Evolutionary conservation across 129 eudicot genomes (phyloP), one percentile per base, ranked within the genome.

Genomic region (Lonicera japonica): DNA sequence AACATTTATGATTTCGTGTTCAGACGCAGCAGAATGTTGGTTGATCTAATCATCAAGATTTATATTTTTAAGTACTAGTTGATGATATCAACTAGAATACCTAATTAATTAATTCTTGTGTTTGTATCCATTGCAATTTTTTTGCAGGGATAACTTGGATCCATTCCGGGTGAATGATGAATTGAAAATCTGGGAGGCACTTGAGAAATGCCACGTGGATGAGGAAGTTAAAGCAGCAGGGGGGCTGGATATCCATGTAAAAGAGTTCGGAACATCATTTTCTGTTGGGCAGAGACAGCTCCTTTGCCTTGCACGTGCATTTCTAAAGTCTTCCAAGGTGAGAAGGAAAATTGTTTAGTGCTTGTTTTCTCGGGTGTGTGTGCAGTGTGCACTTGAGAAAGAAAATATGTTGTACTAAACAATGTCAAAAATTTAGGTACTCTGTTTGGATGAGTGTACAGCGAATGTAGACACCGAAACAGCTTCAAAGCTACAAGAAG

Each of bases 231-330:
- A 75, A 70, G 65, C 81, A 0, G 79, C 77, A 45, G 99, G 99
- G 69, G 99, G 96, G n/a, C 78, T 94, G 57, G 92, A 83, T 43
- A 72, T 80, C 63, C 77, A 73, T 46, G 73, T 94, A 58, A 88
- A 85, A 68, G 96, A 77, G 50, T 85, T 89, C 19, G 99, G 96
- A 61, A 45, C 77, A n/a, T 70, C 95, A 57, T 88, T 94, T 68
- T 94, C 99, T 56, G 87, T 88, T 46, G 99, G 99, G 14, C 99
- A 94, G 70, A 67, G 83, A 18, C 99, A 94, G 71, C 96, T 94
- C n/a, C 79, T 94, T 21, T 94, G 99, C 81, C 99, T 94, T 76
- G 99, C 99, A 61, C 92, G 96, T 23, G 80, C 96, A 55, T 83
- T 94, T 72, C 91, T 94, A 25, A 94, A 77, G 78, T 83, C 96